Evolutionary conservation across 163 green algal genomes (phyloP).

Genomic region (Coccomyxa subellipsoidea): DNA sequence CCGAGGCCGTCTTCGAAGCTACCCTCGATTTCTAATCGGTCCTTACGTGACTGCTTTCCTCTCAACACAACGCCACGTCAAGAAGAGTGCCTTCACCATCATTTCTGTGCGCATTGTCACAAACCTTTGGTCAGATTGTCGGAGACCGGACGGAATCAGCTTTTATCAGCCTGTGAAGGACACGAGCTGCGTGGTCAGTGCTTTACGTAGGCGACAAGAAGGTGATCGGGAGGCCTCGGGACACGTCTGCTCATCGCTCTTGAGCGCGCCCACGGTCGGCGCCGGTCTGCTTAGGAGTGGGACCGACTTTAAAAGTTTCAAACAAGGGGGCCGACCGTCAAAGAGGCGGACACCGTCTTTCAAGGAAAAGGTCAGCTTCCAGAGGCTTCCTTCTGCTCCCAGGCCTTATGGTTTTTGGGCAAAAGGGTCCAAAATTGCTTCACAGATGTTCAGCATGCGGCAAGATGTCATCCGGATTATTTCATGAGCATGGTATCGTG

Average conservation of each 20-base stretch:
- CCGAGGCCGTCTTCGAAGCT: neutral
- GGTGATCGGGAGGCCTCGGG: neutral
- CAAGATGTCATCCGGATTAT: no score
- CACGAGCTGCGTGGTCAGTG: neutral
- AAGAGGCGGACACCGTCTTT: neutral
- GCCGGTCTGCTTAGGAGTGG: neutral
- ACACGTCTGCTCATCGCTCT: neutral
- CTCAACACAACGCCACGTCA: neutral
- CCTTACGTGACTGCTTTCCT: no score
- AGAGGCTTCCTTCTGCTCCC: neutral
- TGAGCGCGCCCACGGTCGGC: neutral
- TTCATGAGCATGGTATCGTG: no score
- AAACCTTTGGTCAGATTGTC: no score
- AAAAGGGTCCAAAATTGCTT: no score
- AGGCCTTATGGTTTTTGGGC: neutral
- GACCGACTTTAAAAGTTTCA: neutral
- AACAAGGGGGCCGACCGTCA: neutral
- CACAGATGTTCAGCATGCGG: no score
- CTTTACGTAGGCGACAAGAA: neutral
- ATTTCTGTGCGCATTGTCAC: no score
- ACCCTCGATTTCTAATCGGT: neutral
- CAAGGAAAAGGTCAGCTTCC: neutral
- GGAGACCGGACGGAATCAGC: no score
- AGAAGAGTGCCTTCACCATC: neutral
- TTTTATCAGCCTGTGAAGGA: neutral